Evolutionary conservation across 768 basidiomycete genomes (phyloP), one percentile per base, ranked within the genome.

Genomic region (Collybia sordida): DNA sequence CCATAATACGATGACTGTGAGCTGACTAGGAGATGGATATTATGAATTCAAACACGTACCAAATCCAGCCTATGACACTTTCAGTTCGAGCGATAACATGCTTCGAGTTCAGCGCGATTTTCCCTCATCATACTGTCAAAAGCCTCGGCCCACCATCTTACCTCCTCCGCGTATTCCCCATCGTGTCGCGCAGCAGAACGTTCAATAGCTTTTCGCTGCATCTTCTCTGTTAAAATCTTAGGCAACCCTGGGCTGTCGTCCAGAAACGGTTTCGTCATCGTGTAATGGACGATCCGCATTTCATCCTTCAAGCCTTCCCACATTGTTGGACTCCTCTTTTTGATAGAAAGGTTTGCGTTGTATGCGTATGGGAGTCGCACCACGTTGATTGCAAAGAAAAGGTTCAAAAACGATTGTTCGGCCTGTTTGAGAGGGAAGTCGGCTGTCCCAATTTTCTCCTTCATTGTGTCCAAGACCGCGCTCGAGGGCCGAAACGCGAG

Each of bases 331-430:
- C 59, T 63, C 23, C 63, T 56, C 36, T 51, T 50, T 59, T 74
- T 74, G 56, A 71, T 68, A 1, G 64, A 70, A 9, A 74, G 59
- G 56, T 74, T 73, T 45, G 64, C 70, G 56, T 73, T 74, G 61
- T 74, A 75, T 25, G 65, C 64, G 46, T 70, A 71, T 9, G 74
- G 73, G 3, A 75, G 62, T 11, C 68, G 60, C 12, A 67, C 52
- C n/a, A 54, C 70, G 39, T 62, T 63, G 17, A 67, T 59, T 0
- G 60, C 72, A 45, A 67, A 75, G 59, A 66, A 74, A 21, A 70
- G 47, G 55, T 74, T 74, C 18, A 75, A 58, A 58, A 73, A 74
- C 19, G 69, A 60, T 60, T 74, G 73, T 54, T 74, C 74, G 2
- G 72, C 74, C 42, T 69, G 57, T 9, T 58, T 50, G 14, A 53